Evolutionary conservation across 805 yeast species (phyloP).

Genomic region (Wickerhamomyces alni): DNA sequence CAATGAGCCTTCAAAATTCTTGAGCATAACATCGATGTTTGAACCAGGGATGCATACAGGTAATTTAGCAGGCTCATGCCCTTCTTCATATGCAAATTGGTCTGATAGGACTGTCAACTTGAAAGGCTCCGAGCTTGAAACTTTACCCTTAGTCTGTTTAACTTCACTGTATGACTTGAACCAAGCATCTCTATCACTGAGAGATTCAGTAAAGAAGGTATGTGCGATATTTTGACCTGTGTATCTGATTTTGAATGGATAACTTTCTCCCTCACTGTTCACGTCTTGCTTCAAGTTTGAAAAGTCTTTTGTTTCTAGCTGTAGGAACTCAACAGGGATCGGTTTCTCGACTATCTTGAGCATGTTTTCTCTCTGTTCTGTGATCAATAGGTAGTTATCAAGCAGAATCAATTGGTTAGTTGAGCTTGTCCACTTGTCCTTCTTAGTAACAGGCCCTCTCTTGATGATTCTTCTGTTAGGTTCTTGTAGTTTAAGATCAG

Average conservation of each 20-base stretch:
- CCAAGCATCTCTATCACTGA: conserved; percentile 56
- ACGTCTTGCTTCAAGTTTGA: conserved; percentile 2
- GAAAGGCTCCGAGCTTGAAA: conserved; percentile 46
- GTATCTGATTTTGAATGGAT: conserved; percentile 46
- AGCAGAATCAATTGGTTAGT: conserved; percentile 47
- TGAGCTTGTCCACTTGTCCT: conserved; percentile 56
- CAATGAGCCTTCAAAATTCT: conserved; percentile 23
- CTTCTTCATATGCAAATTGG: conserved; percentile 59
- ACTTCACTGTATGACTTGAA: conserved; percentile 43
- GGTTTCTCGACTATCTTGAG: conserved; percentile 50
- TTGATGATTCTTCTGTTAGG: conserved; percentile 49
- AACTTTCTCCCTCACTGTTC: conserved; percentile 12
- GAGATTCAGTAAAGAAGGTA: conserved; percentile 42
- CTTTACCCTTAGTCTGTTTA: conserved; percentile 32
- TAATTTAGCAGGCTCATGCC: conserved; percentile 42
- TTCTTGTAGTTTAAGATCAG: conserved; percentile 47
- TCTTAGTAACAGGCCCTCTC: conserved; percentile 53
- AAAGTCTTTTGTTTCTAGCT: conserved; percentile 40
- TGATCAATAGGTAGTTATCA: conserved; percentile 66
- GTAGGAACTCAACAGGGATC: conserved; percentile 52
- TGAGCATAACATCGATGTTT: conserved; percentile 39
- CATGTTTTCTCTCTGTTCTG: conserved; percentile 41
- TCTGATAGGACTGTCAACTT: conserved; percentile 47
- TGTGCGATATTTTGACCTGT: conserved; percentile 52
- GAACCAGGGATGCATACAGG: conserved; percentile 49